These are phyloP conservation scores for Phytophthora fragariaefolia DNA, from an alignment of 352 stramenopile genomes.

Conservation along the genomic window DNA sequence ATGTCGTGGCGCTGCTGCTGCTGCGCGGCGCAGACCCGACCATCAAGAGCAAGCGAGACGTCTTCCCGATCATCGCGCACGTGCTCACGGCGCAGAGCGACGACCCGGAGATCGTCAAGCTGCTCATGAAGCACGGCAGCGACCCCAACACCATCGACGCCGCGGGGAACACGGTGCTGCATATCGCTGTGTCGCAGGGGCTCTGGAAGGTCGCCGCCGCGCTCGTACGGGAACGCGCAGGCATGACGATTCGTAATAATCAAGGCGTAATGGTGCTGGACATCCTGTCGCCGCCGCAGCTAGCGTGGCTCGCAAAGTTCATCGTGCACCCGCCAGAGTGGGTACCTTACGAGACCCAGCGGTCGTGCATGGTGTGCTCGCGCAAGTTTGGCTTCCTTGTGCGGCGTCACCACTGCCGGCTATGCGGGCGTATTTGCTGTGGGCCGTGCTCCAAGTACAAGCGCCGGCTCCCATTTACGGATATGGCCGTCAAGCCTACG, in stretches of 20 bases:
- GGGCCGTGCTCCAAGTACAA: constrained; percentile 84
- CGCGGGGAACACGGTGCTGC: constrained; percentile 78
- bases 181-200: constrained; percentile 79
- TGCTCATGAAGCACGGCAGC: constrained; percentile 80
- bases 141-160: constrained; percentile 78
- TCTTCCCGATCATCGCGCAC: constrained; percentile 83
- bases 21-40: constrained; percentile 63
- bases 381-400: constrained; percentile 74
- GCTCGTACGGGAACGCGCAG: constrained; percentile 67
- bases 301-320: constrained; percentile 84
- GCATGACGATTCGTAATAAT: constrained; percentile 82
- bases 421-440: constrained; percentile 86
- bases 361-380: constrained; percentile 77
- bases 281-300: constrained; percentile 68
- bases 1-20: constrained; percentile 71
- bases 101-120: constrained; percentile 68
- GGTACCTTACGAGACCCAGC: constrained; percentile 69
- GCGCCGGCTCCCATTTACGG: constrained; percentile 62
- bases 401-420: constrained; percentile 80
- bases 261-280: constrained; percentile 77
- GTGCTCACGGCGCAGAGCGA: constrained; percentile 76
- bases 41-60: constrained; percentile 71
- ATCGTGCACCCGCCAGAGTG: constrained; percentile 75
- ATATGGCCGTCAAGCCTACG: constrained; percentile 48
- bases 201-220: constrained; percentile 77